These are phyloP conservation scores for Nemania serpens DNA, from an alignment of 2,329 filamentous ascomycete species.

Conservation along the genomic window DNA sequence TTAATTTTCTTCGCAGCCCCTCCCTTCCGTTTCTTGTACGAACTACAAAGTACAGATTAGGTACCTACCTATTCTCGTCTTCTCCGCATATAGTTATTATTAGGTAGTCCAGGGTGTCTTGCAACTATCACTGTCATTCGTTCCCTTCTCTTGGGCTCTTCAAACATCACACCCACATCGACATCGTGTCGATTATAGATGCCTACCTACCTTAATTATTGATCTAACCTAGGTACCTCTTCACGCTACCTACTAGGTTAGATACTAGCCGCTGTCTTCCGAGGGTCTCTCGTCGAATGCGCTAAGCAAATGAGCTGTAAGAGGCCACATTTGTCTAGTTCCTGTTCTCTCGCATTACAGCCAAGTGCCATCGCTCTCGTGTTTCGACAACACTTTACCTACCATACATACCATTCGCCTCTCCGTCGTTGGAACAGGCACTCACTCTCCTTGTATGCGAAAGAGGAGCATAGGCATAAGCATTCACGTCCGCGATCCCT, in stretches of 20 bases:
- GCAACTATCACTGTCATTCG: no score
- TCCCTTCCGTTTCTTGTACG: background rate
- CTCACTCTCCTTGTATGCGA: background rate
- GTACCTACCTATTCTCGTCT: no score
- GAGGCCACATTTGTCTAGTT: conserved; percentile 17
- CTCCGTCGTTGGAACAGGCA: background rate
- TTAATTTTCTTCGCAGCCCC: background rate
- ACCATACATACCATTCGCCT: background rate
- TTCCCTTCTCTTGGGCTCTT: conserved; percentile 6
- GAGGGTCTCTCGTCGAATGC: background rate
- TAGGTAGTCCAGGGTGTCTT: no score
- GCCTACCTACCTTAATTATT: no score
- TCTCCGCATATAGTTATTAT: no score
- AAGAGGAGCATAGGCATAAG: background rate
- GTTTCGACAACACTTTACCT: background rate
- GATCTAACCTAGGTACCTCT: no score
- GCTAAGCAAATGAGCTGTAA: conserved; percentile 16
- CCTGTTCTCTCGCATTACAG: background rate
- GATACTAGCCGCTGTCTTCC: no score
- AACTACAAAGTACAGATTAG: no score
- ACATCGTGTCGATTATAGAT: background rate
- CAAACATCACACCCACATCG: conserved; percentile 4
- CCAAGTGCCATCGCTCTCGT: background rate
- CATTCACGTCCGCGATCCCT: conserved; percentile 10
- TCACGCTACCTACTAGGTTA: no score